These are phyloP conservation scores for Amborella trichopoda DNA, from an alignment of 164 flowering plant genomes.

Conservation along the genomic window DNA sequence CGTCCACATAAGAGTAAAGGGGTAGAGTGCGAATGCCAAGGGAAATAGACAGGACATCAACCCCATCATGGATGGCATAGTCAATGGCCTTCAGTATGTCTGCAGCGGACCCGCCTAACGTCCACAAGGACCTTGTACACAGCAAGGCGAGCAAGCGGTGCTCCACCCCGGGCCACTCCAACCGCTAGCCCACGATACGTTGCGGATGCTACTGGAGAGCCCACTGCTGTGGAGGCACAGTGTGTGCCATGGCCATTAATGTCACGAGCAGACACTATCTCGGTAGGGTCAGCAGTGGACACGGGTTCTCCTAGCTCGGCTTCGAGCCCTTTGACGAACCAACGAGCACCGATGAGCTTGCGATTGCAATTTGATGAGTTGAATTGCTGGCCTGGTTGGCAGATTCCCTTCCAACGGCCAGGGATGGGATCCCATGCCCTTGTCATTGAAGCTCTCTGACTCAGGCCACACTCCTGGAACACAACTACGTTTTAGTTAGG, in stretches of 20 bases:
- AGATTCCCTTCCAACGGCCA: no score
- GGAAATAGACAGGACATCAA: constrained; percentile 48
- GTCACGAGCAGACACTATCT: constrained; percentile 37
- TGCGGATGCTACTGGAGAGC: constrained; percentile 22
- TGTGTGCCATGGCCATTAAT: constrained; percentile 49
- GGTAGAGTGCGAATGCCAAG: constrained; percentile 36
- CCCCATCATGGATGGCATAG: constrained; percentile 65
- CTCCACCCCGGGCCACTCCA: constrained; percentile 41
- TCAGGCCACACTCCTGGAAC: constrained; percentile 8
- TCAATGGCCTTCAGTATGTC: constrained; percentile 30
- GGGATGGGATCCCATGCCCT: constrained; percentile 3
- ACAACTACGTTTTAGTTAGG: no score
- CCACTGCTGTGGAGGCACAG: constrained; percentile 41
- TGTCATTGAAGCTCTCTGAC: no score
- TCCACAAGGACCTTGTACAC: constrained; percentile 22
- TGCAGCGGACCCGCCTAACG: not conserved
- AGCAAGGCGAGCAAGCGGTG: constrained; percentile 31
- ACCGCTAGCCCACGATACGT: constrained; percentile 28
- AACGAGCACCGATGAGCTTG: constrained; percentile 6
- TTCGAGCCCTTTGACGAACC: not conserved
- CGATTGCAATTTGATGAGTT: constrained; percentile 3
- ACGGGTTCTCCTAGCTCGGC: no score
- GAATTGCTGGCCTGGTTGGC: constrained; percentile 1
- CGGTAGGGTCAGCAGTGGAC: constrained; percentile 12
- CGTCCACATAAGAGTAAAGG: constrained; percentile 19